Base-by-base conservation (phyloP, 1,284 basidiomycete species). In the Rhodotorula sp. region DNA sequence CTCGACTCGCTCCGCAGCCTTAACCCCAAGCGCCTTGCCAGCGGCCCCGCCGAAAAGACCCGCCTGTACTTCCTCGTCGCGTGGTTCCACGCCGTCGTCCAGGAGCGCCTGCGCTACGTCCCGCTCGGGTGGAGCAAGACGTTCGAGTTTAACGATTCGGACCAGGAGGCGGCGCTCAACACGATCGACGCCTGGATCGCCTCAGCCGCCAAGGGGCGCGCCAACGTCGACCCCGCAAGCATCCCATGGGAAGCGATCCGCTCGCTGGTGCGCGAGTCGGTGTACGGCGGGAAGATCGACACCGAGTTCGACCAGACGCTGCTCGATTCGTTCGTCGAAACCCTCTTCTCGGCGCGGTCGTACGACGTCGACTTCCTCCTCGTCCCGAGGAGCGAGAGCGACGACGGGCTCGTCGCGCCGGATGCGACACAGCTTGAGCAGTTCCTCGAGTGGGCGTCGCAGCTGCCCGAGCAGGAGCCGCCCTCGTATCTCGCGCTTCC, bases 111-210 rank as follows among this genome's bases (percentile, higher is more conserved):
- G 36, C 91, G 95, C 55, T 97, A 97, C 80, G 91, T 90, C 17
- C 95, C 95, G 10, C 85, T 98, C 36, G 94, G 95, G 1, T 98
- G 94, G 93, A 94, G 90, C 80, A 94, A 97, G 83, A 86, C 87
- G 1, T 97, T 97, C 82, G 95, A 97, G 81, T 97, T 97, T 86
- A 97, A 97, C 82, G 94, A 97, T 81, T 96, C 95, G 9, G 95
- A 98, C 80, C 91, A 96, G 86, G 88, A 90, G n/a, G 91, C 94
- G 21, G 94, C 94, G 0, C 90, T 93, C 81, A 87, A 87, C 60
- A 95, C 92, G 21, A 96, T 97, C 80, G 94, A 97, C 79, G 85
- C 88, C 2, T 97, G 94, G 93, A 85, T 97, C 66, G 86, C 85
- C 66, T 82, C 86, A 0, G 85, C 91, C 61, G 89, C 94, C 3